These are phyloP conservation scores for Condylostoma magnum DNA, from an alignment of 169 alveolate species.

Conservation along the genomic window DNA sequence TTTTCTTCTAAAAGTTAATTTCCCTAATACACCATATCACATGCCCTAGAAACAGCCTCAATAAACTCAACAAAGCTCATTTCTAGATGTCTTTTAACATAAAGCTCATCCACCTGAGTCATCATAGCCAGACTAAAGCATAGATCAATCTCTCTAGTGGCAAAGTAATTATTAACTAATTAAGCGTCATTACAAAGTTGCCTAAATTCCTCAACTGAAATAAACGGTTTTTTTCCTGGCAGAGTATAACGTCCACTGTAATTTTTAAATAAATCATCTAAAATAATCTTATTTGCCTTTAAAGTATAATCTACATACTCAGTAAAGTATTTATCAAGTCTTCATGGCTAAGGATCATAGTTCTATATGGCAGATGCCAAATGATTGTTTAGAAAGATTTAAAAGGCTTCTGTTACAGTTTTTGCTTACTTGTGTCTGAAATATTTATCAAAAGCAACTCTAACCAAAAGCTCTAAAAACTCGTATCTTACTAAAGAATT, in stretches of 20 bases:
- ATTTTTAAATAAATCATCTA: constrained; percentile 5
- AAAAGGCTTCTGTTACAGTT: constrained; percentile 39
- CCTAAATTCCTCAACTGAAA: constrained; percentile 54
- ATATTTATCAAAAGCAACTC: constrained; percentile 51
- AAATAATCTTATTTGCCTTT: background rate
- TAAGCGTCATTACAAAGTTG: constrained; percentile 28
- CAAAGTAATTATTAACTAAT: constrained; percentile 38
- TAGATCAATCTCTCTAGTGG: constrained; percentile 42
- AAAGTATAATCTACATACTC: constrained; percentile 4
- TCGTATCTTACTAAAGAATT: constrained; percentile 53
- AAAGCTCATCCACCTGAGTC: constrained; percentile 48
- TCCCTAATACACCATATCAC: no score
- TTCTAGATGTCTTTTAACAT: constrained; percentile 46
- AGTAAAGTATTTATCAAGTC: constrained; percentile 5
- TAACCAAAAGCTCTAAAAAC: constrained; percentile 45
- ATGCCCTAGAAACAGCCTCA: constrained; percentile 48
- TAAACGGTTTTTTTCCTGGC: constrained; percentile 30
- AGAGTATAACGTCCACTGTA: background rate
- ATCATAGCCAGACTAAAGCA: constrained; percentile 48
- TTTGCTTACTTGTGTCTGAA: constrained; percentile 32
- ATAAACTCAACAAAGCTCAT: constrained; percentile 46
- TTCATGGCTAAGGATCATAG: background rate
- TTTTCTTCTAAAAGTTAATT: no score
- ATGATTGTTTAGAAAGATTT: constrained; percentile 12
- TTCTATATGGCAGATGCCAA: background rate